A percentile compares a stretch with the other conserved stretches of the same genome.
Conservation (phyloP, 2,329 filamentous ascomycete genomes). For the Botryotinia calthae region DNA sequence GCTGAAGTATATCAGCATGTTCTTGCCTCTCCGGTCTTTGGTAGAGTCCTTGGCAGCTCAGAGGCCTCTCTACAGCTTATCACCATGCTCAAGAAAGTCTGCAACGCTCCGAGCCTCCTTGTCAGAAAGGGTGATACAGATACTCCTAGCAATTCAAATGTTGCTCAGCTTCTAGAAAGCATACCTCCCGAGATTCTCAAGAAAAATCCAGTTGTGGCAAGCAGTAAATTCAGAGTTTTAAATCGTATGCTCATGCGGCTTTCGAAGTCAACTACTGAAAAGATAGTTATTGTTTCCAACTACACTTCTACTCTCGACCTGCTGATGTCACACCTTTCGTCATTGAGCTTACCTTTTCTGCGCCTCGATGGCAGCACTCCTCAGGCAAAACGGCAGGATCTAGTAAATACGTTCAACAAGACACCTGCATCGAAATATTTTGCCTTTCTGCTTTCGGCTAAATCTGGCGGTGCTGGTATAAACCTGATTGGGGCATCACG, state of each 20-base stretch:
- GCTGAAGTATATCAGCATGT: constrained; percentile 78
- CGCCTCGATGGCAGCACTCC: constrained; percentile 68
- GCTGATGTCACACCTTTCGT: constrained; percentile 58
- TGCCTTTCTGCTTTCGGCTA: constrained; percentile 70
- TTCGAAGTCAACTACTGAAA: constrained; percentile 60
- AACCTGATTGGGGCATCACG: constrained; percentile 70
- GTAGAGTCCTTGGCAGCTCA: constrained; percentile 57
- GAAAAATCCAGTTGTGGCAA: constrained; percentile 54
- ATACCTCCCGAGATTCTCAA: constrained; percentile 55
- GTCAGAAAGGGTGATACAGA: constrained; percentile 46
- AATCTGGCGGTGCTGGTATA: constrained; percentile 67
- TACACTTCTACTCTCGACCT: constrained; percentile 71
- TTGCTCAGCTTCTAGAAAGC: constrained; percentile 48
- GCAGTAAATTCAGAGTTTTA: constrained; percentile 65
- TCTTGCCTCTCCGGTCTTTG: constrained; percentile 62
- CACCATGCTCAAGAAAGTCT: constrained; percentile 70
- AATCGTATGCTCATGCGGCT: constrained; percentile 63
- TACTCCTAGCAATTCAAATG: constrained; percentile 33
- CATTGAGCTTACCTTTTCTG: constrained; percentile 60
- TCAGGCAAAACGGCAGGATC: constrained; percentile 59
- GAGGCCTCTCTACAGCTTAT: constrained; percentile 67
- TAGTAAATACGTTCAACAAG: constrained; percentile 70
- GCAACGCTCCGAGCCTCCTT: constrained; percentile 66
- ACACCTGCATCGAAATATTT: constrained; percentile 55
- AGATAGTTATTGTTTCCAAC: constrained; percentile 73